Base-by-base conservation (phyloP, 1,284 basidiomycete genomes). In the Cystobasidium sp. region DNA sequence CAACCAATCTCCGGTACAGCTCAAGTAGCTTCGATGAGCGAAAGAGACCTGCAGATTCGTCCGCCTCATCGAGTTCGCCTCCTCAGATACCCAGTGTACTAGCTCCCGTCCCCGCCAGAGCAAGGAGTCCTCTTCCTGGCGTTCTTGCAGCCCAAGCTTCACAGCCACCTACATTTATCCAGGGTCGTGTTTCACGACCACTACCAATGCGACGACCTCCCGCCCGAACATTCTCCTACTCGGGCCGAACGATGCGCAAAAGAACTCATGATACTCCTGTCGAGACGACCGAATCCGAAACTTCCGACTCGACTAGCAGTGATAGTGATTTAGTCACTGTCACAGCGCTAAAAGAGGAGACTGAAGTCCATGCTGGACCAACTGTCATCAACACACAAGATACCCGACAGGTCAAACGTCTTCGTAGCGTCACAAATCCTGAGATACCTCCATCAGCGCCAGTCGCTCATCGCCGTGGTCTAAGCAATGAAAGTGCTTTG, bases 21-120 rank as follows among this genome's bases (percentile, higher is more conserved):
- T 47, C 61, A 24, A 49, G 43, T 20, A 63, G 3, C 5, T 63
- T 63, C 24, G 44, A 24, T 14, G 18, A 63, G 24, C 61, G 22
- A 20, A n/a, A 46, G 16, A 51, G 47, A 51, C 14, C 16, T 3
- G 14, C 6, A 3, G 16, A 20, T 51, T 51, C 20, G 47, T 16
- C 43, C 14, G 31, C n/a, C 5, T 24, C 61, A 9, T 20, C 44
- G 5, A 37, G 9, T 1, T 55, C n/a, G 20, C 44, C 44, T 18
- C 6, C 16, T 47, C 44, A 63, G 44, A 31, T 49, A 6, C 61
- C 61, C 31, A 49, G 61, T 63, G 61, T 63, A 14, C 41, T 63
- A n/a, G 44, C 61, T 41, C 56, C 56, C 43, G 37, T n/a, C 0
- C 61, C 61, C 8, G 14, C 43, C 18, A 41, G 20, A 20, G 6